Conservation (phyloP, 805 yeast genomes). For the Diddensiella transvaalensis region DNA sequence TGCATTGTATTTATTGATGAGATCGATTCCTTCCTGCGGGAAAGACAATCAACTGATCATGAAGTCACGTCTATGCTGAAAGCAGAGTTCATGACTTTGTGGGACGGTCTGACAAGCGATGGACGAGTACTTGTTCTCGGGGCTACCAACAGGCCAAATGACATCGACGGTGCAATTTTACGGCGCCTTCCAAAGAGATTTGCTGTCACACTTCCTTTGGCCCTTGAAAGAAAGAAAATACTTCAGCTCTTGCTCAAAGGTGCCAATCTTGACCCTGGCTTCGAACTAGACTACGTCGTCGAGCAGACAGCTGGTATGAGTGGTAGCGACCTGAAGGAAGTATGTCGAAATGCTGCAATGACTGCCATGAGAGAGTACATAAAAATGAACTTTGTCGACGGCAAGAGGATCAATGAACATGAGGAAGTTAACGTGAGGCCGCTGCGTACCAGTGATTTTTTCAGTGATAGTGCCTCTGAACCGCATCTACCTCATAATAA, state of each 20-base stretch:
- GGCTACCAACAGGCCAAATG: slow-evolving; percentile 89
- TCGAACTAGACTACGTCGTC: slow-evolving; percentile 61
- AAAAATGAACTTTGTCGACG: slow-evolving; percentile 49
- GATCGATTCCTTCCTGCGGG: slow-evolving; percentile 89
- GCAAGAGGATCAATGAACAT: slow-evolving; percentile 32
- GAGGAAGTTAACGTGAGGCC: slow-evolving; percentile 54
- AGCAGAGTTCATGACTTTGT: slow-evolving; percentile 95
- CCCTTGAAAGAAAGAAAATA: slow-evolving; percentile 65
- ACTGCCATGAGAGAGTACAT: slow-evolving; percentile 85
- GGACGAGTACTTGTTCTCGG: slow-evolving; percentile 87
- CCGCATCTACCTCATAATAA: slow-evolving; percentile 28
- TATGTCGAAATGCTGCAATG: slow-evolving; percentile 91
- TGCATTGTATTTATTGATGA: slow-evolving; percentile 95
- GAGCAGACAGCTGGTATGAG: slow-evolving; percentile 67
- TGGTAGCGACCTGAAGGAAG: slow-evolving; percentile 88
- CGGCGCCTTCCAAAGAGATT: slow-evolving; percentile 91
- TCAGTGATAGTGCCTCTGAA: slow-evolving; percentile 44
- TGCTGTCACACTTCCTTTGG: slow-evolving; percentile 68
- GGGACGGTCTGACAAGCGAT: slow-evolving; percentile 86
- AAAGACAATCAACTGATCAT: slow-evolving; percentile 79
- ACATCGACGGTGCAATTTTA: slow-evolving; percentile 87
- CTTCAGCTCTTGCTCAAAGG: slow-evolving; percentile 64
- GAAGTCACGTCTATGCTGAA: slow-evolving; percentile 93
- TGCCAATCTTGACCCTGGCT: slow-evolving; percentile 56
- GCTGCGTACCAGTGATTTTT: slow-evolving; percentile 60